These are phyloP conservation scores for Microsporum audouinii DNA, from an alignment of 2,329 filamentous ascomycete genomes.

Conservation along the genomic window DNA sequence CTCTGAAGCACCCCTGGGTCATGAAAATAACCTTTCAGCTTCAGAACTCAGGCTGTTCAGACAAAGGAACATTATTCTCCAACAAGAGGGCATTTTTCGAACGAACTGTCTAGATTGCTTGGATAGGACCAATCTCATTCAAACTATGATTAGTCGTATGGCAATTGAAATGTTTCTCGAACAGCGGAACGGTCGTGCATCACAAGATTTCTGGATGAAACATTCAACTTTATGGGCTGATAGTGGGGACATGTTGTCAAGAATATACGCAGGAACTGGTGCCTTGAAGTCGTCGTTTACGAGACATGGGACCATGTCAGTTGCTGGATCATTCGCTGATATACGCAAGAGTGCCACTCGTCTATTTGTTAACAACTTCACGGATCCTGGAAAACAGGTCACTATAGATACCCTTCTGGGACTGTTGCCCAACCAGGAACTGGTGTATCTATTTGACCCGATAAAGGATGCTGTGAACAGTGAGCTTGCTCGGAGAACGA, in stretches of 20 bases:
- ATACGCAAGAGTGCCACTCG: constrained; percentile 86
- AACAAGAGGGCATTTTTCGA: constrained; percentile 90
- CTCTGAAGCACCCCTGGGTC: constrained; percentile 51
- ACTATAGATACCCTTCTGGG: constrained; percentile 91
- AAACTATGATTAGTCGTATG: constrained; percentile 92
- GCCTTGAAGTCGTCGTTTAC: constrained; percentile 94
- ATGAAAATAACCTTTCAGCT: not conserved
- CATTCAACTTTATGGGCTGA: constrained; percentile 95
- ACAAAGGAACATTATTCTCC: constrained; percentile 51
- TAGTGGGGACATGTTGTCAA: constrained; percentile 85
- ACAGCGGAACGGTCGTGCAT: constrained; percentile 58
- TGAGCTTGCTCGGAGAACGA: constrained; percentile 55
- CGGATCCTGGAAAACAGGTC: constrained; percentile 82
- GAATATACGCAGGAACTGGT: constrained; percentile 92
- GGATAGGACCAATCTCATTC: constrained; percentile 89
- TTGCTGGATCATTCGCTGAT: constrained; percentile 89
- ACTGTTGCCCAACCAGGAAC: constrained; percentile 66
- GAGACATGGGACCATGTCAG: constrained; percentile 84
- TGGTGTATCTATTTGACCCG: constrained; percentile 82
- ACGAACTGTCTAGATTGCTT: constrained; percentile 95
- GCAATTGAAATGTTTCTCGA: constrained; percentile 72
- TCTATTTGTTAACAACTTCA: constrained; percentile 95
- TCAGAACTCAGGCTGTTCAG: constrained; percentile 15
- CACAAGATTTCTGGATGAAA: constrained; percentile 76
- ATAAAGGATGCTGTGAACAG: constrained; percentile 79